phyloP scores from a whole-genome alignment of 306 rosid species.

The Sindora glabra region DNA sequence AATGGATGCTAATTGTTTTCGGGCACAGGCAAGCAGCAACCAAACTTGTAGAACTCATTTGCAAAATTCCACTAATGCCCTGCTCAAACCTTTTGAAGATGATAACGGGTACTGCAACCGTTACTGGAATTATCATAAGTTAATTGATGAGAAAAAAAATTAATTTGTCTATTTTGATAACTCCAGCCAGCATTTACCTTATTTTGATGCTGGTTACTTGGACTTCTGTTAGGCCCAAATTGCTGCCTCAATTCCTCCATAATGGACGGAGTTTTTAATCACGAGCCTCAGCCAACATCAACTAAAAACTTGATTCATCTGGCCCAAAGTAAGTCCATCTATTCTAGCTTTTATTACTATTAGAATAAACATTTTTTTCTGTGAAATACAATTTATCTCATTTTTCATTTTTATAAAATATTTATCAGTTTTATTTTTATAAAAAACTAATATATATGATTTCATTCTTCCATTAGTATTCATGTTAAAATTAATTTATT shows the following conservation, averaged over 20 bases:
- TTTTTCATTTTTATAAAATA: too few species aligned
- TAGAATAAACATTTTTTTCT: too few species aligned
- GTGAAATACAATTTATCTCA: too few species aligned
- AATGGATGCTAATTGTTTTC: too few species aligned
- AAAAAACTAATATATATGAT: too few species aligned
- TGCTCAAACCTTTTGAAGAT: conserved; percentile 33
- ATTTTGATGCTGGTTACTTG: background rate
- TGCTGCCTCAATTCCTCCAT: conserved; percentile 67
- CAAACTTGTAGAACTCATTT: conserved; percentile 26
- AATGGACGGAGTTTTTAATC: conserved; percentile 23
- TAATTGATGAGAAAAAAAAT: background rate
- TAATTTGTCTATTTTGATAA: background rate
- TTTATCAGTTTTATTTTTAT: too few species aligned
- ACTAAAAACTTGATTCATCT: conserved; percentile 76
- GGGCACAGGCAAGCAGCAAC: conserved; percentile 16
- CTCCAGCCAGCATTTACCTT: background rate
- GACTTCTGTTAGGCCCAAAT: conserved; percentile 50
- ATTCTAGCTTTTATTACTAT: too few species aligned
- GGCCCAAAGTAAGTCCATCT: conserved; percentile 52
- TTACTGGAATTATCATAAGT: background rate
- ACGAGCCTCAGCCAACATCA: conserved; percentile 74
- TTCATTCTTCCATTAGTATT: background rate
- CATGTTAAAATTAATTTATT: too few species aligned
- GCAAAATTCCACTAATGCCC: conserved; percentile 35
- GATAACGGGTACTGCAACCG: conserved; percentile 38